A percentile compares a stretch with the other conserved stretches of the same genome.
phyloP scores from a whole-genome alignment of 2,329 filamentous ascomycete genomes.

The Colletotrichum sidae region DNA sequence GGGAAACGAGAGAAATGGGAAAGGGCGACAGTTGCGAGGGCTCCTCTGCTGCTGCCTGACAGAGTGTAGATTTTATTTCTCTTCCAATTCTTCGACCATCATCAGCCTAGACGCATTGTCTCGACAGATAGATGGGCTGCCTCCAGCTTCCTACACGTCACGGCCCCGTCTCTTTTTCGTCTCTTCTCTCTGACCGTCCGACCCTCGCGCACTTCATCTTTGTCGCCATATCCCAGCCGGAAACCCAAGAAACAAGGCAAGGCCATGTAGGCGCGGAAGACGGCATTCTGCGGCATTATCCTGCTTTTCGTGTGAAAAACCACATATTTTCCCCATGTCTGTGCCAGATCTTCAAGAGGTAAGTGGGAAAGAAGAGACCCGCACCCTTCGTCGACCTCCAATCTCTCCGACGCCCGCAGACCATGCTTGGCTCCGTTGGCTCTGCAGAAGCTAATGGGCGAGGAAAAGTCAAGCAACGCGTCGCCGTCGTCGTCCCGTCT shows the following conservation, averaged over 20 bases:
- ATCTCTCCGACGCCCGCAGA: conserved; percentile 31
- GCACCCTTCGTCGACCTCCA: conserved; percentile 12
- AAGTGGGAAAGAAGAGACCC: background rate
- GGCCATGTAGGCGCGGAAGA: conserved; percentile 10
- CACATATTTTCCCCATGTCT: too few relatives aligned
- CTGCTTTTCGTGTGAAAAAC: background rate
- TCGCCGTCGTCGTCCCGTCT: background rate
- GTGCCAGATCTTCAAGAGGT: too few relatives aligned
- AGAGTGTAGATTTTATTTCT: too few relatives aligned
- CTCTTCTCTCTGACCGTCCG: conserved; percentile 8
- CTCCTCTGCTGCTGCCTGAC: too few relatives aligned
- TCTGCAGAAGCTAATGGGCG: background rate
- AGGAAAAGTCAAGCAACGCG: background rate
- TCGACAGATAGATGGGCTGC: too few relatives aligned
- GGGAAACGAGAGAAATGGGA: too few relatives aligned
- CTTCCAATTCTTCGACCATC: too few relatives aligned
- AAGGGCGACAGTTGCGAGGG: too few relatives aligned
- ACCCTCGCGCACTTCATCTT: background rate
- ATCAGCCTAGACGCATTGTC: too few relatives aligned
- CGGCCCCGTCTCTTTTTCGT: background rate
- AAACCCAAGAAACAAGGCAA: background rate
- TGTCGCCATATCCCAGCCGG: background rate
- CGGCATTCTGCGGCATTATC: conserved; percentile 30
- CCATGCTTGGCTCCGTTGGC: conserved; percentile 9
- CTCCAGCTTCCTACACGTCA: background rate